Evolutionary conservation across 805 yeast species (phyloP).

Genomic region (Metschnikowia proteae): DNA sequence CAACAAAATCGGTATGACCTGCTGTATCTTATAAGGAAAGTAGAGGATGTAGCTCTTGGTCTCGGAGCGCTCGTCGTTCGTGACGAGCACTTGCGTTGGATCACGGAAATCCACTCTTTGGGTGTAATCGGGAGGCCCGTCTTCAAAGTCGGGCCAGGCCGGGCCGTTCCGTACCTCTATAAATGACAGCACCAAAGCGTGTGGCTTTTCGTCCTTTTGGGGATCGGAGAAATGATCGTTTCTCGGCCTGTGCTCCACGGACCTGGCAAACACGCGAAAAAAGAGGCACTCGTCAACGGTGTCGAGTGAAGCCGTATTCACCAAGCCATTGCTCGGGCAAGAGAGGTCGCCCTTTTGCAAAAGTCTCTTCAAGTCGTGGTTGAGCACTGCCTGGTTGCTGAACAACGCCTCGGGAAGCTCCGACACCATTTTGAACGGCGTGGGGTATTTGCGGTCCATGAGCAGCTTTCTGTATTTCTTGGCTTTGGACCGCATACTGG

Average conservation of each 20-base stretch:
- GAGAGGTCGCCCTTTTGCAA: slow-evolving; percentile 22
- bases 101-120: slow-evolving; percentile 43
- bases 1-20: slow-evolving; percentile 39
- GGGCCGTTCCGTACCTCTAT: slow-evolving; percentile 43
- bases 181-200: slow-evolving; percentile 17
- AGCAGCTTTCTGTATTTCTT: slow-evolving; percentile 28
- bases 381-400: slow-evolving; percentile 30
- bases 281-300: slow-evolving; percentile 34
- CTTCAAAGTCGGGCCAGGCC: slow-evolving; percentile 37
- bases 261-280: slow-evolving; percentile 35
- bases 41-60: slow-evolving; percentile 34
- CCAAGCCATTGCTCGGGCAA: slow-evolving; percentile 21
- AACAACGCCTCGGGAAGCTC: slow-evolving; percentile 35
- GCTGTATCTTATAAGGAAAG: slow-evolving; percentile 47
- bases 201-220: no score
- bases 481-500: slow-evolving; percentile 31
- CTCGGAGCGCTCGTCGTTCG: slow-evolving; percentile 33
- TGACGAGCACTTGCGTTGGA: slow-evolving; percentile 44
- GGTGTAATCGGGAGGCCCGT: slow-evolving; percentile 33
- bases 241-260: slow-evolving; percentile 24
- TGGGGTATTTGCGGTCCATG: slow-evolving; percentile 34
- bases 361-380: slow-evolving; percentile 28
- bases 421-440: slow-evolving; percentile 33
- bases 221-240: no score
- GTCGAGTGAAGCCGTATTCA: slow-evolving; percentile 27